Evolutionary conservation across 2,329 filamentous ascomycete genomes (phyloP), one percentile per base, ranked within the genome.

Genomic region (Pochonia chlamydosporia): DNA sequence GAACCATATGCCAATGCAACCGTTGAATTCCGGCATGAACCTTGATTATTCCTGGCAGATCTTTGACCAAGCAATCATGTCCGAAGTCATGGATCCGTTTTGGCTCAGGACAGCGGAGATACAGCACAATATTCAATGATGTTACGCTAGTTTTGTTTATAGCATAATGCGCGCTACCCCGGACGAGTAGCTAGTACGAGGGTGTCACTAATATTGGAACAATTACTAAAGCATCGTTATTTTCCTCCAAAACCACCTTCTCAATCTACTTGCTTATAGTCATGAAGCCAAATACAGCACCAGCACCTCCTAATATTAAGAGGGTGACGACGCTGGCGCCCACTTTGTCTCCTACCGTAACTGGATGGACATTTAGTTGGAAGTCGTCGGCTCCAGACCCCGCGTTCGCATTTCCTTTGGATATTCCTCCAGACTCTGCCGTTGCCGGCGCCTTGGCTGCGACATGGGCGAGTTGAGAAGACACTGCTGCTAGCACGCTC

Each of bases 401-500:
- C 4, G 72, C 72, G 49, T 71, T 65, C 3, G 64, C 63, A 47
- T 76, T 63, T 25, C 73, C 72, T 51, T 61, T 57, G 36, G 71
- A 74, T 1, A 70, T 81, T 45, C 80, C 81, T 43, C 79, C 80
- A 2, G 68, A 70, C 8, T 61, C 52, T 2, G 69, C 69, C 0
- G 75, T 76, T 11, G 72, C 63, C 0, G 75, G 73, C 2, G 61
- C 52, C 18, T 67, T 61, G 2, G n/a, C n/a, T n/a, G 67, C 65
- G 4, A 61, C 53, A 25, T 63, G 58, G 37, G 78, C 68, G 36
- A 83, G 63, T 5, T 76, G 73, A 2, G 73, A 73, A 5, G 74
- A 73, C n/a, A 82, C 72, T 4, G 81, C 73, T 21, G 74, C 73
- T 13, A 83, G 63, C 0, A 76, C 79, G 45, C 74, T 75, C 71